phyloP scores from a whole-genome alignment of 169 alveolate species.

The Condylostoma magnum region DNA sequence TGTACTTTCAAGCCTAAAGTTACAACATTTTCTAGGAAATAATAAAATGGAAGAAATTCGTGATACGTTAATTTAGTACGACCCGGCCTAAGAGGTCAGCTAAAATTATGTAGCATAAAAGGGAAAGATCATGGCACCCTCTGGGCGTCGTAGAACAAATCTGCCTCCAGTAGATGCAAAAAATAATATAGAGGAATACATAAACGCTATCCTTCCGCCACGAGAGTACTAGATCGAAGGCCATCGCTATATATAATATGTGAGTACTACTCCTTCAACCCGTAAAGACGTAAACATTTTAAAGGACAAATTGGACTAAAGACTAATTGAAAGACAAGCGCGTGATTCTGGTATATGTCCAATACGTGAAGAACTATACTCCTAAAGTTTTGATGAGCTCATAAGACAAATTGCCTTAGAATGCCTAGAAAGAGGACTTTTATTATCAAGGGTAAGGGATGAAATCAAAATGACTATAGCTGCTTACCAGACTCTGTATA shows the following conservation, averaged over 20 bases:
- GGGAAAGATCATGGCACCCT: conserved; percentile 9
- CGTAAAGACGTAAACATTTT: conserved; percentile 77
- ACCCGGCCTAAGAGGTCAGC: conserved; percentile 43
- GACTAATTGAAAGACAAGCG: conserved; percentile 85
- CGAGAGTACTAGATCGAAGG: conserved; percentile 69
- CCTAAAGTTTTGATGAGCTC: conserved; percentile 86
- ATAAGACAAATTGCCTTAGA: conserved; percentile 82
- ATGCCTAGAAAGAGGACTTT: conserved; percentile 85
- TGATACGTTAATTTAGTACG: conserved; percentile 50
- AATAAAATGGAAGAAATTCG: too few species aligned
- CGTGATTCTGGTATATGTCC: conserved; percentile 88
- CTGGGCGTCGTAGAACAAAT: conserved; percentile 25
- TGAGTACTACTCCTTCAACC: conserved; percentile 64
- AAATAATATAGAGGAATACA: conserved; percentile 74
- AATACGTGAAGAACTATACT: conserved; percentile 85
- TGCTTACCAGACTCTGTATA: conserved; percentile 78
- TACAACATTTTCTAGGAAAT: too few species aligned
- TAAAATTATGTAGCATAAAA: neutral
- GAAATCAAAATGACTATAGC: conserved; percentile 85
- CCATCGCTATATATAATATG: conserved; percentile 63
- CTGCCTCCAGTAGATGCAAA: conserved; percentile 78
- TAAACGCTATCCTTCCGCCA: conserved; percentile 79
- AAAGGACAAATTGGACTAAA: conserved; percentile 77
- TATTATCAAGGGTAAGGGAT: conserved; percentile 78
- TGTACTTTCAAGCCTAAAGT: too few species aligned